Base-by-base conservation (phyloP, 306 rosid species). In the Trifolium fragiferum region DNA sequence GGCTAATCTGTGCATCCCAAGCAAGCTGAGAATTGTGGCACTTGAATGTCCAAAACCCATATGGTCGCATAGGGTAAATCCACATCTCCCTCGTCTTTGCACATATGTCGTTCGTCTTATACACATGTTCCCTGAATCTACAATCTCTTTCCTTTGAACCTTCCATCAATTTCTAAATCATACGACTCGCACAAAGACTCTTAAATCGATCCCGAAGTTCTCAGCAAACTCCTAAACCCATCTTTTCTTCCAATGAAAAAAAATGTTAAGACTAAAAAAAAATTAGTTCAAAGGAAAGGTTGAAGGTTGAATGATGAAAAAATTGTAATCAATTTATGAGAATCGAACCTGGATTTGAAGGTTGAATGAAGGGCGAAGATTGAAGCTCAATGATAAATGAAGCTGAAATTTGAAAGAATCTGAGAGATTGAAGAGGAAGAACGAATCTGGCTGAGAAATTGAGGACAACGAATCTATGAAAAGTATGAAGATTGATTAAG, bases 141-240 rank as follows among this genome's bases (percentile, higher is more conserved):
- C 89, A 77, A 81, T 94, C 99, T 85, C 99, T 87, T 84, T 87
- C 97, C 79, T 92, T 80, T 18, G 97, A 96, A 41, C 92, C 92
- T 84, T 94, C 99, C 97, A 92, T 90, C 77, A 94, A 14, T 82
- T 74, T 91, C 84, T 92, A 60, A 8, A 94, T 12, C 90, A 94
- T 21, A 21, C 23, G 23, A 2, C 23, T 21, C 23, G 23, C 23
- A 21, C 23, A 21, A 21, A 21, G n/a, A n/a, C n/a, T n/a, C n/a
- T n/a, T n/a, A n/a, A n/a, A n/a, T n/a, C n/a, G n/a, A 21, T 21
- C 23, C 23, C 23, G 2, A 21, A 63, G 81, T 92, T 81, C 86
- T 94, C 95, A 23, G 99, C 97, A 63, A 92, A 94, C 77, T 94
- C 97, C 97, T 84, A 94, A 94, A 15, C 87, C 84, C 99, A 90